A percentile compares a stretch with the other conserved stretches of the same genome.
Conservation (phyloP, 2,329 filamentous ascomycete species). For the Akanthomyces uredinophilus region DNA sequence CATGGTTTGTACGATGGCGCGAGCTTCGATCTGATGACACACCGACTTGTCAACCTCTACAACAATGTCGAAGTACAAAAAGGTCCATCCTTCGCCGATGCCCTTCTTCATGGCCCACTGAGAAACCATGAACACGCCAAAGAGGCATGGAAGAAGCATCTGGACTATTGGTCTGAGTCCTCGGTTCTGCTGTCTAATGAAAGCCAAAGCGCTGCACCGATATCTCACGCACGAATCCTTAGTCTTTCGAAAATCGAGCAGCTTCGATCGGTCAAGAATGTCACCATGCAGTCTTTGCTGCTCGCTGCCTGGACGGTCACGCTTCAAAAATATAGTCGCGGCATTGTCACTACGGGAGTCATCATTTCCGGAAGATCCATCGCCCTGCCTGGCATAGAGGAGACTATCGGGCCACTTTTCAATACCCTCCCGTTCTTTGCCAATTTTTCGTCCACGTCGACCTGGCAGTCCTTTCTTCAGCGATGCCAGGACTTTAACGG, state of each 20-base stretch:
- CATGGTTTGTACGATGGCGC: constrained; percentile 84
- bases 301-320: constrained; percentile 69
- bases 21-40: constrained; percentile 65
- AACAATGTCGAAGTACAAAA: constrained; percentile 18
- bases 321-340: constrained; percentile 46
- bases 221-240: background rate
- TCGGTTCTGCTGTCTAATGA: constrained; percentile 4
- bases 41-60: constrained; percentile 40
- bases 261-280: constrained; percentile 21
- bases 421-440: constrained; percentile 77
- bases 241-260: constrained; percentile 13
- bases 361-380: constrained; percentile 75
- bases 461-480: constrained; percentile 56
- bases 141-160: constrained; percentile 63
- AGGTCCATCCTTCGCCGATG: constrained; percentile 58
- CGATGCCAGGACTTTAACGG: constrained; percentile 68
- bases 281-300: constrained; percentile 28
- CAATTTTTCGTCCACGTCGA: constrained; percentile 36
- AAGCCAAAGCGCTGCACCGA: background rate
- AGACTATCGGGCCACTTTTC: constrained; percentile 76
- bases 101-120: constrained; percentile 66
- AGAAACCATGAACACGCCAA: constrained; percentile 34
- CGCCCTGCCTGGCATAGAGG: constrained; percentile 58
- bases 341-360: constrained; percentile 58
- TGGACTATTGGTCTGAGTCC: constrained; percentile 32